Evolutionary conservation across 78 protist genomes (phyloP).

Genomic region (Cavenderia fasciculata): DNA sequence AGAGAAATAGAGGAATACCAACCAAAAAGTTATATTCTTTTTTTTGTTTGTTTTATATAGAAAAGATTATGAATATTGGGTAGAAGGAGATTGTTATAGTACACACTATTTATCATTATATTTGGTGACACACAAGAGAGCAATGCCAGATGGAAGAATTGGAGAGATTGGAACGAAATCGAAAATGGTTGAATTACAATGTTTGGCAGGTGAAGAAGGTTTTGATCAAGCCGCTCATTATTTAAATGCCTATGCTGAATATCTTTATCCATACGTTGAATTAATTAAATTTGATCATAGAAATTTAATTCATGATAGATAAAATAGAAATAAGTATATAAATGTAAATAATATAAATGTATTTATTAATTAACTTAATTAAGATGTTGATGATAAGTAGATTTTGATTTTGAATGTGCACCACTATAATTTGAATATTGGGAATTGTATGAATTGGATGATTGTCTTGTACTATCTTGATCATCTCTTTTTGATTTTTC

Average conservation of each 20-base stretch:
- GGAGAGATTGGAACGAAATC: constrained; percentile 23
- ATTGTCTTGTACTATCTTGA: neutral
- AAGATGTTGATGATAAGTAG: neutral
- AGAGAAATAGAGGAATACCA: too few species aligned
- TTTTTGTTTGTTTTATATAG: too few species aligned
- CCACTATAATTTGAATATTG: too few species aligned
- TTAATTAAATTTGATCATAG: constrained; percentile 75
- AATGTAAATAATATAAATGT: neutral
- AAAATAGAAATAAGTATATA: neutral
- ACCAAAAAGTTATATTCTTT: too few species aligned
- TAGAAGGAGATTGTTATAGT: constrained; percentile 56
- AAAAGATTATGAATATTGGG: constrained; percentile 69
- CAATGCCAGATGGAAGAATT: constrained; percentile 42
- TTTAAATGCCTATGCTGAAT: constrained; percentile 75
- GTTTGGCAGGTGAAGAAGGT: constrained; percentile 77
- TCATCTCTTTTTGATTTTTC: neutral
- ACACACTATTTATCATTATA: constrained; percentile 56
- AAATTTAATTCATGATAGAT: constrained; percentile 12
- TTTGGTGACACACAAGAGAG: constrained; percentile 42
- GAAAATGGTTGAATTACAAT: constrained; percentile 67
- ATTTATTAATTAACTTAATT: neutral
- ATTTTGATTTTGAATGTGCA: too few species aligned
- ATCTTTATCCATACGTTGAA: constrained; percentile 64
- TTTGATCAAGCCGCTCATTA: constrained; percentile 61
- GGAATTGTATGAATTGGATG: neutral